Evolutionary conservation across 2,329 filamentous ascomycete genomes (phyloP).

Genomic region (Botryosphaeria agaves): DNA sequence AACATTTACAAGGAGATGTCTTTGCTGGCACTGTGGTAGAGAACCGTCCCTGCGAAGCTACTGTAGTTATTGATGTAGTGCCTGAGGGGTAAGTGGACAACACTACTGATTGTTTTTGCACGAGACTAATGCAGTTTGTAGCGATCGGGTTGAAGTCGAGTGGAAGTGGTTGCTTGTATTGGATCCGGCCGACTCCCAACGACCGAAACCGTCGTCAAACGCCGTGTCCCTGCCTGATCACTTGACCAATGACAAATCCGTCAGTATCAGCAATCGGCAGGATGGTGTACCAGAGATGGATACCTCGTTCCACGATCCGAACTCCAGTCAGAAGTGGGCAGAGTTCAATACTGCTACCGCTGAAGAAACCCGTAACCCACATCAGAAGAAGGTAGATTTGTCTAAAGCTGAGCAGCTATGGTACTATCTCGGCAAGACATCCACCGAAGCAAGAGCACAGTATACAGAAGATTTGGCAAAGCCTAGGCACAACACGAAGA

Average conservation of each 20-base stretch:
- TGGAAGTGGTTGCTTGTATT: slow-evolving; percentile 72
- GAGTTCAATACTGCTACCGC: slow-evolving; percentile 52
- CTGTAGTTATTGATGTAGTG: slow-evolving; percentile 62
- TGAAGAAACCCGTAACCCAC: slow-evolving; percentile 16
- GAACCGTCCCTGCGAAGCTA: slow-evolving; percentile 60
- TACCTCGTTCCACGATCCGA: slow-evolving; percentile 28
- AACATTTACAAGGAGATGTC: slow-evolving; percentile 69
- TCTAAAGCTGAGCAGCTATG: slow-evolving; percentile 60
- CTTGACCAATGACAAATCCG: slow-evolving; percentile 25
- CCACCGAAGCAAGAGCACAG: slow-evolving; percentile 78
- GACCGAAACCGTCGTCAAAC: slow-evolving; percentile 57
- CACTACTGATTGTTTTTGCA: slow-evolving; percentile 2
- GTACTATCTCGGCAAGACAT: slow-evolving; percentile 73
- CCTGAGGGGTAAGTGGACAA: slow-evolving; percentile 59
- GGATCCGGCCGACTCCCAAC: slow-evolving; percentile 49
- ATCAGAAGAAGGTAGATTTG: slow-evolving; percentile 54
- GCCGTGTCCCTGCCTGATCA: slow-evolving; percentile 51
- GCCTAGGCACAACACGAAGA: slow-evolving; percentile 46
- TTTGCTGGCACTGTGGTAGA: slow-evolving; percentile 80
- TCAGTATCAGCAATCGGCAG: slow-evolving; percentile 29
- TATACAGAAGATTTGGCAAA: slow-evolving; percentile 64
- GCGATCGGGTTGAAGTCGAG: slow-evolving; percentile 60
- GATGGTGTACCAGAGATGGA: slow-evolving; percentile 31
- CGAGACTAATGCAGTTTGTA: slow-evolving; percentile 14
- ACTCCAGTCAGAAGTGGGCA: slow-evolving; percentile 27